Base-by-base conservation (phyloP, 108 stramenopile species). In the Aureococcus anophagefferens region DNA sequence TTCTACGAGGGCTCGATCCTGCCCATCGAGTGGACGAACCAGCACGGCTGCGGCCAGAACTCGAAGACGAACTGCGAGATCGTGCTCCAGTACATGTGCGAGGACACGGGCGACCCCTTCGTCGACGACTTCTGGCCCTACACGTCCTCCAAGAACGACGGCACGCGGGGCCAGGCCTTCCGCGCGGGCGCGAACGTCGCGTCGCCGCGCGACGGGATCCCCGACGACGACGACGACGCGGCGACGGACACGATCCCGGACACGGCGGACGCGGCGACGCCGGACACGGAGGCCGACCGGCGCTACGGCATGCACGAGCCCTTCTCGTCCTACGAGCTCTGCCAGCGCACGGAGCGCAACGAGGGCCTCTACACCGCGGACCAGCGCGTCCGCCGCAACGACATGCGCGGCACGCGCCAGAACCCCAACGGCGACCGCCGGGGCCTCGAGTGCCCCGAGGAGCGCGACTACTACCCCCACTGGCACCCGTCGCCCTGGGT, bases 391-490 rank as follows among this genome's bases (percentile, higher is more conserved):
- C 63, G 64, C 34, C 33, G 77, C 31, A 66, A 72, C 62, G 75
- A 76, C 62, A 63, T 46, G n/a, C 37, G 77, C 29, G 77, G 59
- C 37, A 82, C 81, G 15, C 75, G 81, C 33, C 81, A 82, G 69
- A 76, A 82, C 71, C 81, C 81, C 51, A 75, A 75, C 68, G 81
- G 78, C 46, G 68, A 79, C 44, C 70, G 81, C 14, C 63, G 76
- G 67, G 81, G 81, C 32, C 66, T 78, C 40, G 81, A 82, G 74
- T 79, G 78, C 62, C 76, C 75, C 16, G 78, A 79, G 68, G 81
- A 82, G 72, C 62, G 77, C 29, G 77, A 82, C 66, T 79, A 82
- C 75, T 82, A 79, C 71, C 81, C 81, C 29, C 76, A 74, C 69
- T 82, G 81, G 81, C 67, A 68, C 51, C 77, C 75, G n/a, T 37